Conservation (phyloP, 257 asterid genomes). For the Forsythia suspensa region DNA sequence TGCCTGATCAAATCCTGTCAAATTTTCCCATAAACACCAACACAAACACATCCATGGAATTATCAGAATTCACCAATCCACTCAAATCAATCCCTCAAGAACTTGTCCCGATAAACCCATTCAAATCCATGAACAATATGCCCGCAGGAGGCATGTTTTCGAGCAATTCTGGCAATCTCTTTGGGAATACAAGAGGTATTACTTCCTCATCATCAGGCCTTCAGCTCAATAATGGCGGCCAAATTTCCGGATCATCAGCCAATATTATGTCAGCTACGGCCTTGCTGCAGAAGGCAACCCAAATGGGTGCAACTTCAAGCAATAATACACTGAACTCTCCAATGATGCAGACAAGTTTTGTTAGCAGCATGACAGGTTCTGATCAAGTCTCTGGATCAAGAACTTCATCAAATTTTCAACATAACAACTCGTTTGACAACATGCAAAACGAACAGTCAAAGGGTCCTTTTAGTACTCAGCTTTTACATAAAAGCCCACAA, state of each 20-base stretch:
- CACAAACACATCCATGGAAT: constrained; percentile 42
- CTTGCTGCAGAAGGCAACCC: constrained; percentile 76
- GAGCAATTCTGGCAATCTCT: constrained; percentile 48
- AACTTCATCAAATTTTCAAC: constrained; percentile 19
- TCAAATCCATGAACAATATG: constrained; percentile 74
- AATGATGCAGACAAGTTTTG: constrained; percentile 75
- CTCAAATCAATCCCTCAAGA: constrained; percentile 62
- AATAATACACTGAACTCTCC: constrained; percentile 55
- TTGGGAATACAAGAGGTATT: constrained; percentile 54
- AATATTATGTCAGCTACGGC: constrained; percentile 89
- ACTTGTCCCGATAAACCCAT: constrained; percentile 49
- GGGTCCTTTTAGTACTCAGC: constrained; percentile 29
- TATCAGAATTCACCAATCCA: constrained; percentile 59
- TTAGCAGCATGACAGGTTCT: constrained; percentile 57
- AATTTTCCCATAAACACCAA: constrained; percentile 34
- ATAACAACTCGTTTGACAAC: constrained; percentile 39
- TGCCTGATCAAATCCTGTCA: constrained; percentile 50
- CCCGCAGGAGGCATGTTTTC: constrained; percentile 59
- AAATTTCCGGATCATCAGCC: constrained; percentile 35
- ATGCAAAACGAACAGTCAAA: constrained; percentile 28
- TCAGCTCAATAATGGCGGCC: constrained; percentile 55
- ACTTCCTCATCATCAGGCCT: constrained; percentile 68
- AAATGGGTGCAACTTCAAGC: constrained; percentile 72
- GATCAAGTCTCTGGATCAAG: constrained; percentile 34
- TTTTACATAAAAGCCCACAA: constrained; percentile 47